Percentiles rank a stretch among this genome's conserved stretches.
phyloP scores from a whole-genome alignment of 306 rosid species.

The Macrotyloma uniflorum region DNA sequence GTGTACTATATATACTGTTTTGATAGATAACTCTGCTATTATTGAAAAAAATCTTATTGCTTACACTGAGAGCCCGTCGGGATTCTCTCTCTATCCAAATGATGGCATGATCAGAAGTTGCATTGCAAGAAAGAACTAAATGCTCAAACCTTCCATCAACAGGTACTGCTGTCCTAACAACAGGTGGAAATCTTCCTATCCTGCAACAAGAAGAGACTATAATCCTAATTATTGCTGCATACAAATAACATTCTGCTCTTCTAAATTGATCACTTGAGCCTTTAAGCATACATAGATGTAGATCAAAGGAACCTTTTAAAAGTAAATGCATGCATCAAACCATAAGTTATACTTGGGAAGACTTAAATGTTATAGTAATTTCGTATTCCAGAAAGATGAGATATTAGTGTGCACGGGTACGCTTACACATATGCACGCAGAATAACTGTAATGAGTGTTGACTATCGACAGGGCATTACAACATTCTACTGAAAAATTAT shows the following conservation, averaged over 20 bases:
- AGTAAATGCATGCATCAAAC: slow-evolving; percentile 9
- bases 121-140: slow-evolving; percentile 90
- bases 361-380: not conserved
- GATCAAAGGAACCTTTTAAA: not conserved
- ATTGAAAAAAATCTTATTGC: slow-evolving; percentile 40
- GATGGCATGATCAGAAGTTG: slow-evolving; percentile 82
- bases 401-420: not conserved
- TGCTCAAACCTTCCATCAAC: slow-evolving; percentile 98
- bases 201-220: slow-evolving; percentile 58
- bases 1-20: not conserved
- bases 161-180: slow-evolving; percentile 95
- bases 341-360: not conserved
- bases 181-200: slow-evolving; percentile 85
- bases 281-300: slow-evolving; percentile 9
- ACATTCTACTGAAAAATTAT: slow-evolving; percentile 14
- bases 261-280: not conserved
- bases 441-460: not conserved
- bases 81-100: slow-evolving; percentile 96
- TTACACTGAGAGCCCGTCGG: slow-evolving; percentile 75
- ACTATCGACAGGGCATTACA: not conserved
- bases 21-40: slow-evolving; percentile 13
- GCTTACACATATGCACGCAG: not conserved
- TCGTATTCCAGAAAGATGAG: not conserved
- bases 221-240: slow-evolving; percentile 26
- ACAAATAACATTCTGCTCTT: slow-evolving; percentile 20